Percentiles rank a stretch among this genome's conserved stretches.
Conservation (phyloP, 768 basidiomycete species). For the Pulveroboletus sp. region DNA sequence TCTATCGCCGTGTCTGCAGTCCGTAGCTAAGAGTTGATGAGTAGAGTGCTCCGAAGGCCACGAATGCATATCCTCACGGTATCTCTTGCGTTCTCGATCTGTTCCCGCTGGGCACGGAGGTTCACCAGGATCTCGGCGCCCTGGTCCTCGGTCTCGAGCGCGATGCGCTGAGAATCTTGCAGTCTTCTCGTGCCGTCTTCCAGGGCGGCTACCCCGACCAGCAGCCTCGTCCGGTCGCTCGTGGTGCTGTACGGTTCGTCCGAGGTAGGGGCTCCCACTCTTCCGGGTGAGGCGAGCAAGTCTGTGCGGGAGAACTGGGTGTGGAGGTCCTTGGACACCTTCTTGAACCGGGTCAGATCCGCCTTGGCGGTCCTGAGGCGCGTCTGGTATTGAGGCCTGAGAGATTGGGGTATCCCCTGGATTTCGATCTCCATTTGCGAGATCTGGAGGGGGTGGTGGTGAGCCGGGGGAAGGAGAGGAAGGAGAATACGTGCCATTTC, state of each 20-base stretch:
- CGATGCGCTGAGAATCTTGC: constrained; percentile 87
- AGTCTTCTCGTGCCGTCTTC: constrained; percentile 83
- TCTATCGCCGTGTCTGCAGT: constrained; percentile 88
- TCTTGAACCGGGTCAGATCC: constrained; percentile 76
- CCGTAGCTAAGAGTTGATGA: constrained; percentile 51
- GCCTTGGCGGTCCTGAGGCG: constrained; percentile 74
- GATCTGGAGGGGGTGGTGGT: constrained; percentile 47
- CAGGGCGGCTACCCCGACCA: constrained; percentile 72
- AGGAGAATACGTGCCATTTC: constrained; percentile 67
- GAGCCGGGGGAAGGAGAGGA: neutral
- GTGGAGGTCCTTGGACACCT: constrained; percentile 70
- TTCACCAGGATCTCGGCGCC: constrained; percentile 90
- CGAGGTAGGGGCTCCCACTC: constrained; percentile 40
- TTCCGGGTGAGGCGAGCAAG: constrained; percentile 56
- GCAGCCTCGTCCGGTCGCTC: constrained; percentile 73
- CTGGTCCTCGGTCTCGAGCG: constrained; percentile 93
- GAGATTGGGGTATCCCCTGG: constrained; percentile 85
- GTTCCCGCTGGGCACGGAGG: constrained; percentile 83
- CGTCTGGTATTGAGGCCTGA: constrained; percentile 70
- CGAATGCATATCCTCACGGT: constrained; percentile 53
- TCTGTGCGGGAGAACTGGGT: constrained; percentile 68
- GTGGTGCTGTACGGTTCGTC: constrained; percentile 77
- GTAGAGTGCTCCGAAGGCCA: neutral
- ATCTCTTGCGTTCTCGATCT: constrained; percentile 89
- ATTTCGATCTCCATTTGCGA: constrained; percentile 99